Evolutionary conservation across 108 stramenopile genomes (phyloP), one percentile per base, ranked within the genome.

Genomic region (Chaetoceros muelleri): DNA sequence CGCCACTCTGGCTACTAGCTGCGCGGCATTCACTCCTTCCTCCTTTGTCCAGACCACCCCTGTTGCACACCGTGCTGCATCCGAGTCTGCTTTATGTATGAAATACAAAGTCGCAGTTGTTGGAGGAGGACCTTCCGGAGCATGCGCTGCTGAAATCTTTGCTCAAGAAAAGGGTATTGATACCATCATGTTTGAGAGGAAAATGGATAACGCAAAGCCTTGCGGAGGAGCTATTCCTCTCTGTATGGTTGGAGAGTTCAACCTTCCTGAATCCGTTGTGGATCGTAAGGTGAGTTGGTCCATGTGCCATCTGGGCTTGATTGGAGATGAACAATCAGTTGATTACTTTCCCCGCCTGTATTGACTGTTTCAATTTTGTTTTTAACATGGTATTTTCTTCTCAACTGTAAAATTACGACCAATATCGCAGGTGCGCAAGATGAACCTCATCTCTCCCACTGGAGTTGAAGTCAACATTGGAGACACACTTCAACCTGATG

Each of bases 161-260:
- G 96, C 96, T 20, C 89, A 93, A 60, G 93, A 96, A 66, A 84
- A 81, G 69, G 78, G 81, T 28, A 89, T 98, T 48, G 96, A 98
- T 48, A 94, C 94, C 17, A 74, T 89, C 46, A 28, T 98, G 25
- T 85, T 98, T 69, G 96, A 98, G 76, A 84, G 96, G 26, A 98
- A 98, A 90, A 90, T 98, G 71, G 91, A 98, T 81, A 98, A 98
- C 78, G 96, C 95, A 72, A 98, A 98, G 93, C 96, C 96, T 23
- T 98, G 96, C 62, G 96, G 96, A 30, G 96, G 96, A 28, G 96
- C 96, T 58, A 98, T 98, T 59, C 96, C 96, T 44, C 90, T 98
- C 30, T 98, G 96, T 77, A 98, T 98, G 96, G 78, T 98, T 67
- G 95, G 93, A 5, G 96, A 98, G 71, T 98, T 98, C 80, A 83